A percentile compares a stretch with the other conserved stretches of the same genome.
Conservation (phyloP, 345 rosid species). For the Erysimum cheiranthoides region DNA sequence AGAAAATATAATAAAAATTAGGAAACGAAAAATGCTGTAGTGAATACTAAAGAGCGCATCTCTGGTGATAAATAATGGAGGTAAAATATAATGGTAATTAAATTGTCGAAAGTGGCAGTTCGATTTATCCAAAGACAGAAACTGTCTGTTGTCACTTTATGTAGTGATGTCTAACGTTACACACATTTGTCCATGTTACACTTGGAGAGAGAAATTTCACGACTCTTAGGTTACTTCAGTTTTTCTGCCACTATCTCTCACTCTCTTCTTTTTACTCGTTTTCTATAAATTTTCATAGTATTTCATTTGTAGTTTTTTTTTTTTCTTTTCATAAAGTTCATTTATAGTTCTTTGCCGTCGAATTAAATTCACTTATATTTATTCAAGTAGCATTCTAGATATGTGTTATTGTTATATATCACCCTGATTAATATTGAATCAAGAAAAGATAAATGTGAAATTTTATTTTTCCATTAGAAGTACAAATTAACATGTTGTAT, state of each 20-base stretch:
- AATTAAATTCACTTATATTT: not conserved
- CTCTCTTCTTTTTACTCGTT: not conserved
- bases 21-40: not conserved
- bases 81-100: constrained; percentile 34
- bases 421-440: not conserved
- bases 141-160: constrained; percentile 47
- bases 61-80: constrained; percentile 38
- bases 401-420: not conserved
- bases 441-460: not conserved
- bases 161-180: constrained; percentile 49
- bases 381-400: not conserved
- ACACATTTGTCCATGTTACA: constrained; percentile 46
- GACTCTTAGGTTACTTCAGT: constrained; percentile 47
- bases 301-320: not conserved
- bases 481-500: not conserved
- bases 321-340: too few relatives aligned
- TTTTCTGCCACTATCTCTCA: constrained; percentile 33
- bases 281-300: not conserved
- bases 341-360: too few relatives aligned
- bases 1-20: not conserved
- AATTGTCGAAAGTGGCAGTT: constrained; percentile 48
- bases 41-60: constrained; percentile 8
- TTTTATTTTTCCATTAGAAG: not conserved
- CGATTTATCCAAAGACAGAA: constrained; percentile 46
- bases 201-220: constrained; percentile 48